phyloP scores from a whole-genome alignment of 371 early-diverging fungal species.

The Nematocida major region DNA sequence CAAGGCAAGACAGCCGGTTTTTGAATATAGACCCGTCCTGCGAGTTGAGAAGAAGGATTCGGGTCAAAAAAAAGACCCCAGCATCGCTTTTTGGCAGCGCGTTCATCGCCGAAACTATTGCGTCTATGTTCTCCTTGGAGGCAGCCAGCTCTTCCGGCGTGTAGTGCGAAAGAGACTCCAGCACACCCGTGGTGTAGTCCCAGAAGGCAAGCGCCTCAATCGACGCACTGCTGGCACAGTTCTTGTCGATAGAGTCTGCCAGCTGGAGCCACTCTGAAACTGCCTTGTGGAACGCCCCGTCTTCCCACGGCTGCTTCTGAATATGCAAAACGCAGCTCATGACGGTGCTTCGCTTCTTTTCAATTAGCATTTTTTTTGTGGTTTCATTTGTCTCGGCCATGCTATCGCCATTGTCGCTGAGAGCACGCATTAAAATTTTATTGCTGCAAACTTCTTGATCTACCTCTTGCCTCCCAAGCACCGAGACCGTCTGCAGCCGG shows the following conservation, averaged over 20 bases:
- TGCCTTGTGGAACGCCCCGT: background rate
- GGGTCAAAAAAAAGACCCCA: background rate
- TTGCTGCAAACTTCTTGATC: background rate
- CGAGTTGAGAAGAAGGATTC: background rate
- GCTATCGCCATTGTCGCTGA: background rate
- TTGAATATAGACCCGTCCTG: background rate
- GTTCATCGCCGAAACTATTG: background rate
- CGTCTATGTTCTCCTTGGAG: background rate
- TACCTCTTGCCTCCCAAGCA: too few relatives aligned
- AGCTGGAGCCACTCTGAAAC: background rate
- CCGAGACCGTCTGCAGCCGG: too few relatives aligned
- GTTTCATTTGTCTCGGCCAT: background rate
- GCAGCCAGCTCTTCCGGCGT: background rate
- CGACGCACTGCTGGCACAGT: background rate
- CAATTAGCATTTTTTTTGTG: conserved; percentile 4
- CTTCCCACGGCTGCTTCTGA: background rate
- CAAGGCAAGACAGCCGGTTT: background rate
- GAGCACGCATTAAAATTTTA: background rate
- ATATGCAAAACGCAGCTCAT: background rate
- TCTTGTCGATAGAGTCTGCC: background rate
- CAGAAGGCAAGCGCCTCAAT: background rate
- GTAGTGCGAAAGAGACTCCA: background rate
- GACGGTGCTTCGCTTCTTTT: background rate
- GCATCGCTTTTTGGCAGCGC: background rate
- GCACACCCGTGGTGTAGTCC: background rate